Percentiles rank a stretch among this genome's conserved stretches.
Evolutionary conservation across 2,329 filamentous ascomycete species (phyloP).

Genomic region (Xylariomycetidae sp.): DNA sequence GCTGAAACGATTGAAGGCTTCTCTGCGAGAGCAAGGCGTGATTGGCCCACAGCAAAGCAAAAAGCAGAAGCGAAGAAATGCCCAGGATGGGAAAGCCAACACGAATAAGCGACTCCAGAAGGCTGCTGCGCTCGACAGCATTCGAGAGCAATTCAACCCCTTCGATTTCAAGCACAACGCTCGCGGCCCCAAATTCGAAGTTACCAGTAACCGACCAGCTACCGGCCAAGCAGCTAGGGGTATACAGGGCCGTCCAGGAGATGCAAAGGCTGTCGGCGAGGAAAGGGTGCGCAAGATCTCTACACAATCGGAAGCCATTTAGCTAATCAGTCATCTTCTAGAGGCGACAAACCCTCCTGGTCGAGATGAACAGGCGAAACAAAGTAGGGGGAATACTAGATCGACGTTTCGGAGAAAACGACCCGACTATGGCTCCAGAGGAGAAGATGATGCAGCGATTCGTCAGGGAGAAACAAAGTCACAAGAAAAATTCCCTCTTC

Average conservation of each 20-base stretch:
- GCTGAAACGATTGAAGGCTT: conserved; percentile 90
- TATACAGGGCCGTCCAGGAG: conserved; percentile 70
- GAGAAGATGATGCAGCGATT: conserved; percentile 90
- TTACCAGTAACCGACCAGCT: conserved; percentile 62
- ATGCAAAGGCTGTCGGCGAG: conserved; percentile 82
- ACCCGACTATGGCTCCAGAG: conserved; percentile 88
- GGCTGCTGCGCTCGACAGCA: conserved; percentile 72
- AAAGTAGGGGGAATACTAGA: conserved; percentile 92
- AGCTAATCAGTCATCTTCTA: too few species aligned
- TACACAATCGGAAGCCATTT: too few species aligned
- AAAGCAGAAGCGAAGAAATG: conserved; percentile 78
- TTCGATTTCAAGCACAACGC: conserved; percentile 86
- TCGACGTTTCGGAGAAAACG: conserved; percentile 91
- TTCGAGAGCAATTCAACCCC: conserved; percentile 95
- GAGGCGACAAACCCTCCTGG: conserved; percentile 77
- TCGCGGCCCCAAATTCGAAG: conserved; percentile 77
- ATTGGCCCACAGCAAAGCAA: conserved; percentile 91
- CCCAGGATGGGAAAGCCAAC: conserved; percentile 59
- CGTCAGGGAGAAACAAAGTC: conserved; percentile 77
- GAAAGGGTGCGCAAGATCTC: conserved; percentile 57
- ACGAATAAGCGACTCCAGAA: conserved; percentile 71
- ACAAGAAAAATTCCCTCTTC: conserved; percentile 77
- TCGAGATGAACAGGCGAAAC: conserved; percentile 83
- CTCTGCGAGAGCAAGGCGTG: conserved; percentile 82
- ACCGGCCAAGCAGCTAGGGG: conserved; percentile 49